A percentile compares a stretch with the other conserved stretches of the same genome.
phyloP scores from a whole-genome alignment of 129 eudicot species.

The Pulicaria dysenterica region DNA sequence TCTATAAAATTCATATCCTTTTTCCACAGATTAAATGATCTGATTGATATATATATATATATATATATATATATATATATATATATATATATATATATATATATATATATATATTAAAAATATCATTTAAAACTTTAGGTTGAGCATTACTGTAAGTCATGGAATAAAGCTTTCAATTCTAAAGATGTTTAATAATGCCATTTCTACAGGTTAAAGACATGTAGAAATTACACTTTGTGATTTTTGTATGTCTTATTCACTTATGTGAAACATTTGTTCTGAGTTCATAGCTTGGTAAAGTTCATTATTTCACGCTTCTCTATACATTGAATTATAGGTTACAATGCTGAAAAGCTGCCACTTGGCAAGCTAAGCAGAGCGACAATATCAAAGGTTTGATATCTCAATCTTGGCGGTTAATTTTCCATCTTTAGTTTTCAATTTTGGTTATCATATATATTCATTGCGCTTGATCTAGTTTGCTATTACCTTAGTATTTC shows the following conservation, averaged over 20 bases:
- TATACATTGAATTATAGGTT: constrained; percentile 48
- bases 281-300: constrained; percentile 11
- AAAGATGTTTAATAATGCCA: neutral
- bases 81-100: no score
- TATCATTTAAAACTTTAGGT: no score
- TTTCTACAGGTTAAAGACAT: neutral
- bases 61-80: no score
- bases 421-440: neutral
- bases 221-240: neutral
- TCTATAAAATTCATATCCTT: no score
- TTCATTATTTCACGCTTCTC: neutral
- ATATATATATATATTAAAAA: no score
- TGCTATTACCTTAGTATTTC: neutral
- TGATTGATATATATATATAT: no score
- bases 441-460: neutral
- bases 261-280: neutral
- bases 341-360: constrained; percentile 96
- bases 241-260: constrained; percentile 3
- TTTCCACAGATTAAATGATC: no score
- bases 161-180: no score
- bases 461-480: constrained; percentile 7
- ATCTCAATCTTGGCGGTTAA: neutral
- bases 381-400: constrained; percentile 78
- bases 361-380: constrained; percentile 91
- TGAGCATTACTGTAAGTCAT: no score